Percentiles rank a stretch among this genome's conserved stretches.
Evolutionary conservation across 2,329 filamentous ascomycete genomes (phyloP).

Genomic region (Cryphonectria naterciae): DNA sequence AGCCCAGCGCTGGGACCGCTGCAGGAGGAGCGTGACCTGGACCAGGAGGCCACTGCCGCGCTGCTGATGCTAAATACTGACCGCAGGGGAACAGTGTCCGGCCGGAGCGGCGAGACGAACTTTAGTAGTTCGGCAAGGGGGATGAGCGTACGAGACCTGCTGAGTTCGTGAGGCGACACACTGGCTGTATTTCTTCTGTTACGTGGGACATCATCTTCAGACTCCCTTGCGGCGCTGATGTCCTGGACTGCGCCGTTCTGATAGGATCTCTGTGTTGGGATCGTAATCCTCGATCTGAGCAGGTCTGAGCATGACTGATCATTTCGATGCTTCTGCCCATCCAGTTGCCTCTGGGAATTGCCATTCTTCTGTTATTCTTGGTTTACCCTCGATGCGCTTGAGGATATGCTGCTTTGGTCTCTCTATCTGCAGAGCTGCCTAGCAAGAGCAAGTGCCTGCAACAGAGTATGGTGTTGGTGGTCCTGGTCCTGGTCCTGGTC

Average conservation of each 20-base stretch:
- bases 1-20: slow-evolving; percentile 59
- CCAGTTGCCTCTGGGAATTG: background rate
- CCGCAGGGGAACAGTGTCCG: slow-evolving; percentile 54
- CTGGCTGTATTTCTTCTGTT: background rate
- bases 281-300: background rate
- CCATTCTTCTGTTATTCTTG: background rate
- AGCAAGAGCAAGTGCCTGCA: background rate
- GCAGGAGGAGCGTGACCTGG: slow-evolving; percentile 58
- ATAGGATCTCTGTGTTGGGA: background rate
- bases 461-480: background rate
- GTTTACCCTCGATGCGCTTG: background rate
- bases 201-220: background rate
- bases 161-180: background rate
- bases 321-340: background rate
- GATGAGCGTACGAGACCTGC: slow-evolving; percentile 14
- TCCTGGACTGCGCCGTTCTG: background rate
- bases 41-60: slow-evolving; percentile 83
- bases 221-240: background rate
- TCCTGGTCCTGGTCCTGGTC: background rate
- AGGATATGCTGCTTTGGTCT: background rate
- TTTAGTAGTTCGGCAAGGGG: background rate
- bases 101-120: slow-evolving; percentile 1
- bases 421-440: background rate
- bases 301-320: background rate
- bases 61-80: slow-evolving; percentile 87